Conservation (phyloP, 2,329 filamentous ascomycete species). For the Mariannaea elegans region DNA sequence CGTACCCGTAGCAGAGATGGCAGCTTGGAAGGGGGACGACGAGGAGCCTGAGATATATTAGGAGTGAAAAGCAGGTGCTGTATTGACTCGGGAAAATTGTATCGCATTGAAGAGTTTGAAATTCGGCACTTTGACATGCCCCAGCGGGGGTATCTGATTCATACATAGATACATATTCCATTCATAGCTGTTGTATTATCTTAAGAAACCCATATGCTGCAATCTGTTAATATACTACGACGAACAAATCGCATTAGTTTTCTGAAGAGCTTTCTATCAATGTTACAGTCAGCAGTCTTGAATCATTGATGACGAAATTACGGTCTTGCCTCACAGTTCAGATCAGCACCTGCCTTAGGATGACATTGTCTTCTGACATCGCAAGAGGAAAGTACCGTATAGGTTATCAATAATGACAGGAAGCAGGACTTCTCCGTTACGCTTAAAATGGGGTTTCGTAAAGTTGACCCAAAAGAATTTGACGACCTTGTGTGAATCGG, state of each 20-base stretch:
- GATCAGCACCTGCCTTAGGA: no score
- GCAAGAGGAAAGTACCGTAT: no score
- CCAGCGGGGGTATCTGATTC: conserved; percentile 15
- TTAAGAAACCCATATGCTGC: conserved; percentile 15
- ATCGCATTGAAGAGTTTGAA: conserved; percentile 7
- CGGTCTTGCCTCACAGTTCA: no score
- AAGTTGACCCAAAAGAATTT: neutral
- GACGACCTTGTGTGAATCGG: neutral
- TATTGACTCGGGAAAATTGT: conserved; percentile 8
- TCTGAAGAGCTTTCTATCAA: no score
- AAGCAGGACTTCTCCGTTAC: no score
- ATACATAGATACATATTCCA: conserved; percentile 13
- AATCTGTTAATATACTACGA: conserved; percentile 5
- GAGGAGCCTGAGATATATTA: conserved; percentile 45
- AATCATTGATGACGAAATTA: no score
- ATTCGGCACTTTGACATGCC: conserved; percentile 4
- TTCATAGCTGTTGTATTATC: conserved; percentile 14
- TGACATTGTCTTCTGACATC: no score
- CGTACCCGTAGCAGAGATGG: conserved; percentile 71
- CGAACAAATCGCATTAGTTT: no score
- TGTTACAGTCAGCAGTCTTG: no score
- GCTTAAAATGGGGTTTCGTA: no score
- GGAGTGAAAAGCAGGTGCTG: conserved; percentile 9
- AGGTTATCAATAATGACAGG: no score
- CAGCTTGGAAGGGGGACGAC: conserved; percentile 60